Evolutionary conservation across 495 filamentous ascomycete species (phyloP).

Genomic region (Oidiodendron maius): DNA sequence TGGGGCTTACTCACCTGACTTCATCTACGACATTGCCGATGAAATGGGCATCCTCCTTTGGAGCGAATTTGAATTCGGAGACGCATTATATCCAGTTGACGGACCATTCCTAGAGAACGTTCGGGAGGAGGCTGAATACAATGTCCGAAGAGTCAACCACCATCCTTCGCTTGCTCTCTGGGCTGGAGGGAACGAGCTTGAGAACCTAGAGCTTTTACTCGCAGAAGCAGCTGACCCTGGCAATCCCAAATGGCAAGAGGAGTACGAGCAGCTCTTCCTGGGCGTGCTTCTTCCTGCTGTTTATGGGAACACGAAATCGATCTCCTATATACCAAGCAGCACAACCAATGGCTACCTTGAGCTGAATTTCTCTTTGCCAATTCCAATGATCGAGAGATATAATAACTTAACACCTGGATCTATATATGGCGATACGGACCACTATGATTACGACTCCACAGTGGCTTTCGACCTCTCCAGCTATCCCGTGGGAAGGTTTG

Average conservation of each 20-base stretch:
- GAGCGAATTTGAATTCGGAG: conserved; percentile 82
- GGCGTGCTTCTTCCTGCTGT: conserved; percentile 54
- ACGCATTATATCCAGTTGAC: conserved; percentile 72
- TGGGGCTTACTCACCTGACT: conserved; percentile 67
- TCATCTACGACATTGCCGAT: conserved; percentile 70
- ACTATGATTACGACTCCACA: conserved; percentile 58
- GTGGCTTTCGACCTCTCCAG: conserved; percentile 26
- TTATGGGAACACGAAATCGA: conserved; percentile 58
- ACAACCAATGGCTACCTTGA: conserved; percentile 59
- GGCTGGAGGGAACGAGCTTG: conserved; percentile 84
- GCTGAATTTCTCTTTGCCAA: conserved; percentile 49
- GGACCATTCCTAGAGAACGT: conserved; percentile 57
- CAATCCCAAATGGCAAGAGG: conserved; percentile 48
- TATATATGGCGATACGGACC: conserved; percentile 64
- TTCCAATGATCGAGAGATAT: conserved; percentile 58
- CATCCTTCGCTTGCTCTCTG: conserved; percentile 76
- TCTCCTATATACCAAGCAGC: conserved; percentile 62
- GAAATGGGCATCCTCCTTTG: conserved; percentile 71
- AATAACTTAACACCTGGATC: conserved; percentile 47
- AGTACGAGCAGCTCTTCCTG: conserved; percentile 56
- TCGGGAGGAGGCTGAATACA: conserved; percentile 57
- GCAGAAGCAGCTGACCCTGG: conserved; percentile 49
- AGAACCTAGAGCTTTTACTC: conserved; percentile 56
- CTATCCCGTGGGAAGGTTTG: conserved; percentile 56
- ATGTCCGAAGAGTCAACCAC: conserved; percentile 63